A percentile compares a stretch with the other conserved stretches of the same genome.
Evolutionary conservation across 768 basidiomycete genomes (phyloP).

Genomic region (Boletus rubroflammeus): DNA sequence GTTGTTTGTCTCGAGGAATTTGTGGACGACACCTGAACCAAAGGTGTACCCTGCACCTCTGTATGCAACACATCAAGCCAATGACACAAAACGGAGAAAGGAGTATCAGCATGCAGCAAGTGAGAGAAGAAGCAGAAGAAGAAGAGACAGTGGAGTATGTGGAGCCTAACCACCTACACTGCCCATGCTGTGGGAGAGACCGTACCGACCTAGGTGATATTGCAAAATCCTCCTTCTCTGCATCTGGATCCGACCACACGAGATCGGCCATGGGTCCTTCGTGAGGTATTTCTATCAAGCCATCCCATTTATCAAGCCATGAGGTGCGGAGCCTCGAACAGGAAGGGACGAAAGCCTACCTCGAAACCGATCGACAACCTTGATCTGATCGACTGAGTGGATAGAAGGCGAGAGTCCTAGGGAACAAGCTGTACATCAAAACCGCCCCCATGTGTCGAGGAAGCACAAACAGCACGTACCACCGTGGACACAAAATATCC

Average conservation of each 20-base stretch:
- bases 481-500: conserved; percentile 98
- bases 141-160: conserved; percentile 6
- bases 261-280: conserved; percentile 99
- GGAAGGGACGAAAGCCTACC: conserved; percentile 45
- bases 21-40: conserved; percentile 95
- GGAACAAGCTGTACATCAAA: conserved; percentile 6
- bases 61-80: background rate
- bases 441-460: background rate
- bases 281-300: conserved; percentile 84
- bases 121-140: conserved; percentile 12
- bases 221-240: conserved; percentile 98
- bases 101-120: conserved; percentile 8
- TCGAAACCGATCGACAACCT: conserved; percentile 97
- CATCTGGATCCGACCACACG: conserved; percentile 99
- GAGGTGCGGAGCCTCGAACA: conserved; percentile 21
- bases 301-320: conserved; percentile 13
- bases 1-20: conserved; percentile 92
- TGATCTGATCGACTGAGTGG: conserved; percentile 99
- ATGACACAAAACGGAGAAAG: conserved; percentile 3
- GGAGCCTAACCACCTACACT: conserved; percentile 8
- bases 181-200: conserved; percentile 9
- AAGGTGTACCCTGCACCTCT: conserved; percentile 99
- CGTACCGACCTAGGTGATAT: conserved; percentile 86
- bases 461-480: conserved; percentile 46
- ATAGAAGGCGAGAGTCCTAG: conserved; percentile 94